Base-by-base conservation (phyloP, 805 yeast genomes). In the Torulaspora microellipsoides region DNA sequence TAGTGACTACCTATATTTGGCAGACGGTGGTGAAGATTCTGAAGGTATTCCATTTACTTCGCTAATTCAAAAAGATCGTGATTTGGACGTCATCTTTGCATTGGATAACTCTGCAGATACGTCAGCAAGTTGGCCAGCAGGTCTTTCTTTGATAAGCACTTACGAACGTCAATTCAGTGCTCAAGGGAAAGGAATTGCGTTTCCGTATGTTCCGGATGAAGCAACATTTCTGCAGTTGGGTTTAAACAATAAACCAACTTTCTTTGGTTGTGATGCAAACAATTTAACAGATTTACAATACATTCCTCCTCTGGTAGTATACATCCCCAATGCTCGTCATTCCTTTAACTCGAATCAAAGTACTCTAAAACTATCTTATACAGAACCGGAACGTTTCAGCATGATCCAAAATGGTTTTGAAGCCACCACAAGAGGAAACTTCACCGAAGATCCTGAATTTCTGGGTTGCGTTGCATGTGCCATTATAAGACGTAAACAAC, bases 381-480 rank as follows among this genome's bases (percentile, higher is more conserved):
- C 70, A 2, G 75, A 74, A 35, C 71, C 70, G 0, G 85, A 83
- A 54, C 77, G 79, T 52, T 62, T 69, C 34, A 69, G 73, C 0
- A 75, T 87, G 71, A 76, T 87, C 44, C 64, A 71, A 53, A 88
- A 88, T 60, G 95, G 95, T 8, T 84, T 78, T 59, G 86, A 84
- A 54, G 73, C 77, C 11, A 76, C 82, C 10, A 71, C 90, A 1
- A 75, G 83, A 57, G 70, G 72, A 45, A 86, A 85, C 60, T 65
- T 78, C 30, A 82, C 95, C 11, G 58, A 81, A 17, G 95, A 85
- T 52, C 59, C 67, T 3, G 80, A 83, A 32, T 87, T 85, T 81
- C 68, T 76, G 33, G 75, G 80, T 6, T 87, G 95, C 69, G 73
- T 87, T 38, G 85, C 85, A 2, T 87, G 95, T 71, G 95, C 95